phyloP scores from a whole-genome alignment of 139 green algal genomes.

The Chlorella sp. region DNA sequence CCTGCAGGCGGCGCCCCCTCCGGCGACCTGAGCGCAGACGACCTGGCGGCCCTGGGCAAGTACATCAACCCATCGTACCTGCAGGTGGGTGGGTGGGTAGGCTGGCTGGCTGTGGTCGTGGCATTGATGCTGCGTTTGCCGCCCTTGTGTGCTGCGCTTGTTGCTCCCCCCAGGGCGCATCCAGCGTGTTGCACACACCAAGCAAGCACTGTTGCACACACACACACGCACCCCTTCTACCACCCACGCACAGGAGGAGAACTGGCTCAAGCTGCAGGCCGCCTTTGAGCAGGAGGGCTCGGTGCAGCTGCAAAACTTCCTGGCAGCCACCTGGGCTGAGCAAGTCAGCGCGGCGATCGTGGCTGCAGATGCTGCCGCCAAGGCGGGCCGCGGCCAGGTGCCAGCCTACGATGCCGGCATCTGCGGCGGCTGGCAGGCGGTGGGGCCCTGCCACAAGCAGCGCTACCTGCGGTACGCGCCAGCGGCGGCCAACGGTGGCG shows the following conservation, averaged over 20 bases:
- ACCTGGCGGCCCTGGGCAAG: constrained; percentile 60
- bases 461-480: constrained; percentile 73
- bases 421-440: constrained; percentile 59
- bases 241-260: neutral
- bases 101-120: neutral
- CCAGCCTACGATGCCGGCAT: constrained; percentile 57
- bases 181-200: too few relatives aligned
- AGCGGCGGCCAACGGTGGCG: neutral
- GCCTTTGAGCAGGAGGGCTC: constrained; percentile 76
- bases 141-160: too few relatives aligned
- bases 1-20: constrained; percentile 35
- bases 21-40: constrained; percentile 54
- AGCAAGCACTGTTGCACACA: too few relatives aligned
- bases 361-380: constrained; percentile 60
- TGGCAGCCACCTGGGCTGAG: constrained; percentile 43
- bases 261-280: constrained; percentile 56
- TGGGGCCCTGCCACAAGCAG: constrained; percentile 88
- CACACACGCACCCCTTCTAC: neutral
- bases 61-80: constrained; percentile 88
- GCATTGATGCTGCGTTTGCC: neutral
- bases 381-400: constrained; percentile 49
- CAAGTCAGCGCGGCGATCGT: constrained; percentile 14
- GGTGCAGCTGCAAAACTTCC: constrained; percentile 83
- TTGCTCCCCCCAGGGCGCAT: too few relatives aligned
- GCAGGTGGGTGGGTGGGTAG: neutral